phyloP scores from a whole-genome alignment of 2,329 filamentous ascomycete species.

The Aspergillus brunneoviolaceus region DNA sequence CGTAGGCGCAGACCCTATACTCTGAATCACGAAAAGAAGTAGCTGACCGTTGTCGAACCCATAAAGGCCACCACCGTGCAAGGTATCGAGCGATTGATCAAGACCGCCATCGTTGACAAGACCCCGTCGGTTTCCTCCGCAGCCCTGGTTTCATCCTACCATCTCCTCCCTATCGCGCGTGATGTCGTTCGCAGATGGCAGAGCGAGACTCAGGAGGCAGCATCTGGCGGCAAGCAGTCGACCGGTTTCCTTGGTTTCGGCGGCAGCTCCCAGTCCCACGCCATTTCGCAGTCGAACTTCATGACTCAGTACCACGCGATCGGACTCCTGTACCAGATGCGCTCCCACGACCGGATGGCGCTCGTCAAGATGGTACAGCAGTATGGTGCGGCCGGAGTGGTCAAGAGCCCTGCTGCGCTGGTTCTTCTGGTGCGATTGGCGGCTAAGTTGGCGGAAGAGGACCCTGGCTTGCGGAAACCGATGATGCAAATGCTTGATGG shows the following conservation, averaged over 20 bases:
- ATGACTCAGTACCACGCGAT: conserved; percentile 99
- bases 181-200: conserved; percentile 98
- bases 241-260: conserved; percentile 91
- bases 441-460: conserved; percentile 91
- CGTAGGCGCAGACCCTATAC: conserved; percentile 52
- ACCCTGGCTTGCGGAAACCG: conserved; percentile 80
- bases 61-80: conserved; percentile 85
- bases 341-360: conserved; percentile 95
- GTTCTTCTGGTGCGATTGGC: conserved; percentile 91
- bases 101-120: conserved; percentile 99
- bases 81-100: conserved; percentile 96
- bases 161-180: conserved; percentile 90
- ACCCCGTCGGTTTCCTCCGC: conserved; percentile 96
- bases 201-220: conserved; percentile 96
- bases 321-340: conserved; percentile 95
- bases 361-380: conserved; percentile 99
- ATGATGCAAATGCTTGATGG: conserved; percentile 97
- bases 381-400: conserved; percentile 83
- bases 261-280: conserved; percentile 70
- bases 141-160: conserved; percentile 93
- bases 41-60: conserved; percentile 15
- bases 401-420: conserved; percentile 91
- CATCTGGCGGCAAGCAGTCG: conserved; percentile 82
- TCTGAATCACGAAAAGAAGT: background rate
- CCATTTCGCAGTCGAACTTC: conserved; percentile 77